phyloP scores from a whole-genome alignment of 1,139 yeast species.

The Geotrichum armillariae region DNA sequence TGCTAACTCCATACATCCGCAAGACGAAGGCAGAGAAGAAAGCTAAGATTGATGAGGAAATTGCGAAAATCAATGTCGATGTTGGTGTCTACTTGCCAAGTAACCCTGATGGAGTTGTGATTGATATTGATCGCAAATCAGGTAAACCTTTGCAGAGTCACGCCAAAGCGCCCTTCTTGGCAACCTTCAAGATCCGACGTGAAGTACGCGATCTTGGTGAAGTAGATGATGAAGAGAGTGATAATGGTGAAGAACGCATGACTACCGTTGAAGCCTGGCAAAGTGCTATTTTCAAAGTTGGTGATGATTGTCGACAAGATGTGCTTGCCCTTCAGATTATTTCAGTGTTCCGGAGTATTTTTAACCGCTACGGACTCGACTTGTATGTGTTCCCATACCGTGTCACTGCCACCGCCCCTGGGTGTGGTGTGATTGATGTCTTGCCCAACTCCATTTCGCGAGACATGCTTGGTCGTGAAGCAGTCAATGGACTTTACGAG shows the following conservation, averaged over 20 bases:
- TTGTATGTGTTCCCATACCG: slow-evolving; percentile 89
- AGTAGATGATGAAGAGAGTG: slow-evolving; percentile 20
- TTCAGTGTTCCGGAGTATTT: slow-evolving; percentile 86
- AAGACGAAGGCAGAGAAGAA: slow-evolving; percentile 96
- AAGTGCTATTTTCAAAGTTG: slow-evolving; percentile 97
- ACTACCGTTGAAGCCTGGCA: slow-evolving; percentile 57
- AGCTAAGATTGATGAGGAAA: slow-evolving; percentile 93
- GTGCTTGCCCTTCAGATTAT: slow-evolving; percentile 90
- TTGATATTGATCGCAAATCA: slow-evolving; percentile 87
- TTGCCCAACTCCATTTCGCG: slow-evolving; percentile 92
- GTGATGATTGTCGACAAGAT: slow-evolving; percentile 98
- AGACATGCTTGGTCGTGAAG: slow-evolving; percentile 98
- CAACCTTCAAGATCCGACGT: slow-evolving; percentile 81
- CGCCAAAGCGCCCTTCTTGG: slow-evolving; percentile 98
- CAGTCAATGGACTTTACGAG: slow-evolving; percentile 94
- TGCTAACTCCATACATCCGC: slow-evolving; percentile 88
- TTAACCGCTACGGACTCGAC: slow-evolving; percentile 86
- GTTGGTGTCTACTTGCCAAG: slow-evolving; percentile 93
- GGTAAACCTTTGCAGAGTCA: slow-evolving; percentile 98
- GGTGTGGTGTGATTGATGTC: slow-evolving; percentile 98
- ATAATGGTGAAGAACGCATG: slow-evolving; percentile 20
- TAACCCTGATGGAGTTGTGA: slow-evolving; percentile 92
- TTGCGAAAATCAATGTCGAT: slow-evolving; percentile 73
- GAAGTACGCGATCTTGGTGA: slow-evolving; percentile 42
- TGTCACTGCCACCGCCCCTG: slow-evolving; percentile 98